These are phyloP conservation scores for Pneumocystis carinii DNA, from an alignment of 1,139 yeast species.

Conservation along the genomic window DNA sequence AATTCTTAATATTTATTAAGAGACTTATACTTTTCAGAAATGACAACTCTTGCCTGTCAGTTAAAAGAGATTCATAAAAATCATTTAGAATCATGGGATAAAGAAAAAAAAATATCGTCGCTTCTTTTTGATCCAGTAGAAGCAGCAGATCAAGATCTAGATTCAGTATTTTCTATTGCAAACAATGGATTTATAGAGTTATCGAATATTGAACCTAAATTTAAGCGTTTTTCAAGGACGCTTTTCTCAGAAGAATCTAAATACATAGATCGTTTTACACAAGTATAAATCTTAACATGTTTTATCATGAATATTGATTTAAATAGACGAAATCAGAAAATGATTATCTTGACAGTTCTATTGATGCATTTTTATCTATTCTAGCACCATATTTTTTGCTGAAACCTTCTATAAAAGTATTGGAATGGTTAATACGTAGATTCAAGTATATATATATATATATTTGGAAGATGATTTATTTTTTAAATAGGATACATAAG, in stretches of 20 bases:
- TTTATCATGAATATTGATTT: neutral
- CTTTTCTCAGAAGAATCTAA: constrained; percentile 72
- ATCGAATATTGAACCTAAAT: constrained; percentile 55
- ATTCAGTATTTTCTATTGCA: constrained; percentile 57
- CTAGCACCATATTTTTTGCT: constrained; percentile 63
- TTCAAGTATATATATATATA: constrained; percentile 35
- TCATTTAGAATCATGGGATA: neutral
- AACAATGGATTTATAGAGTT: constrained; percentile 65
- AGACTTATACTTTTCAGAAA: neutral
- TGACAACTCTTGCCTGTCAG: neutral
- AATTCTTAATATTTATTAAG: neutral
- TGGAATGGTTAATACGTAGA: constrained; percentile 91
- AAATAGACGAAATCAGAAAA: constrained; percentile 49
- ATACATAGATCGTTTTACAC: constrained; percentile 64
- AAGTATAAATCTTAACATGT: constrained; percentile 22
- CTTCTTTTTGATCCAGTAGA: constrained; percentile 70
- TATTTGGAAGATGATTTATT: neutral
- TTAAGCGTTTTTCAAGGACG: constrained; percentile 50
- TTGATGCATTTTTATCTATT: constrained; percentile 57
- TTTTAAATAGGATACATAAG: constrained; percentile 38
- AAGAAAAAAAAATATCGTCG: constrained; percentile 31
- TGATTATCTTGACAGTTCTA: constrained; percentile 55
- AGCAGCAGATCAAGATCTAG: constrained; percentile 89
- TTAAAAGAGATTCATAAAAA: neutral
- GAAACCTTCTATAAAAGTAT: constrained; percentile 62